phyloP scores from a whole-genome alignment of 306 rosid genomes.

The Hippophae tibetana region DNA sequence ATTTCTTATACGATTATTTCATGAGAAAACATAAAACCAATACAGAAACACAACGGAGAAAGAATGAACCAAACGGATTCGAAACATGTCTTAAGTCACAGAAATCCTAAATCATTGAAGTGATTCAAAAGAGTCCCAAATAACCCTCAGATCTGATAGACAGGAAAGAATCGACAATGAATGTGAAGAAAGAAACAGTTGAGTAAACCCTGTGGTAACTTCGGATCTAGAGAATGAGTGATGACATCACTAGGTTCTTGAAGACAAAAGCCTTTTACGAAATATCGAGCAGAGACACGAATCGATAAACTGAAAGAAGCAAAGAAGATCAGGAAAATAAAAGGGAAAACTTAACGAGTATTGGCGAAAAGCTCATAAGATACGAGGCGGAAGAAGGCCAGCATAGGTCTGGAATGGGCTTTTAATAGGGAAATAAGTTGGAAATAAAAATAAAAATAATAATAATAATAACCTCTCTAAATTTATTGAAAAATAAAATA shows the following conservation, averaged over 20 bases:
- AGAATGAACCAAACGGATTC: slow-evolving; percentile 44
- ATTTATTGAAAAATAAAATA: too few relatives aligned
- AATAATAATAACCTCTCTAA: too few relatives aligned
- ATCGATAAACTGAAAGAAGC: not conserved
- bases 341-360: too few relatives aligned
- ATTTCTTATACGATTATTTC: slow-evolving; percentile 22
- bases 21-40: slow-evolving; percentile 70
- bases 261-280: not conserved
- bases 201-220: slow-evolving; percentile 2
- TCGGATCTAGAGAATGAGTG: not conserved
- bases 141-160: not conserved
- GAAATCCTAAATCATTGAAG: slow-evolving; percentile 31
- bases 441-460: too few relatives aligned
- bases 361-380: too few relatives aligned
- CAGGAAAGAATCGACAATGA: not conserved
- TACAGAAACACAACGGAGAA: slow-evolving; percentile 54
- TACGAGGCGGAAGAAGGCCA: too few relatives aligned
- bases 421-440: too few relatives aligned
- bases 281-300: not conserved
- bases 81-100: slow-evolving; percentile 37
- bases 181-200: not conserved
- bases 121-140: slow-evolving; percentile 7
- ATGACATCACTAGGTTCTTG: not conserved
- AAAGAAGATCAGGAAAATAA: too few relatives aligned
- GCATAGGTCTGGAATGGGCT: too few relatives aligned